These are phyloP conservation scores for Knufia petricola DNA, from an alignment of 2,329 filamentous ascomycete species.

Conservation along the genomic window DNA sequence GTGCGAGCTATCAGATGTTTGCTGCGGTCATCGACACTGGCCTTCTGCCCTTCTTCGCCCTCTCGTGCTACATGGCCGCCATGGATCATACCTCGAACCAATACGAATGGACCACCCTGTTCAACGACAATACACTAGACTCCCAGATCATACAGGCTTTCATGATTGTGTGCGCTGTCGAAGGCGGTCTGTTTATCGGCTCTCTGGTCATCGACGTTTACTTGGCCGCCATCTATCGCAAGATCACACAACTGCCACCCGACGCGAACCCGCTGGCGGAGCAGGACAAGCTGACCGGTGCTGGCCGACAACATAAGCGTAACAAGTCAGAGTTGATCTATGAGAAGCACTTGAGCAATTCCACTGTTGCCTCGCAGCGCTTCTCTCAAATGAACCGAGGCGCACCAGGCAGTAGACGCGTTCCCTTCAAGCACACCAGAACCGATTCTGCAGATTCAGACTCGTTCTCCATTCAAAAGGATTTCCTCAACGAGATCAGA, in stretches of 20 bases:
- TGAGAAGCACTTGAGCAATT: conserved; percentile 53
- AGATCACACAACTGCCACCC: conserved; percentile 72
- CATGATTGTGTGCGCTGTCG: conserved; percentile 57
- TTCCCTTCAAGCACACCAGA: conserved; percentile 76
- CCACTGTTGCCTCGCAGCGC: conserved; percentile 35
- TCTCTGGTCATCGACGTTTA: conserved; percentile 64
- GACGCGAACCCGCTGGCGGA: conserved; percentile 88
- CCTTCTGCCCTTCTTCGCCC: conserved; percentile 54
- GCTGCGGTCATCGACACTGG: conserved; percentile 62
- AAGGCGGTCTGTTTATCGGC: conserved; percentile 59
- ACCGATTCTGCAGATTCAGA: conserved; percentile 49
- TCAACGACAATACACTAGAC: conserved; percentile 47
- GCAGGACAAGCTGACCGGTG: conserved; percentile 59
- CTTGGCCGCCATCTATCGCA: conserved; percentile 67
- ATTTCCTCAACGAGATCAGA: conserved; percentile 17
- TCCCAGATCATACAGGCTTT: conserved; percentile 54
- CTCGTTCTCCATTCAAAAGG: conserved; percentile 20
- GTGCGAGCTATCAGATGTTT: conserved; percentile 83
- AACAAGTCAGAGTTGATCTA: conserved; percentile 52
- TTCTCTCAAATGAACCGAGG: conserved; percentile 12
- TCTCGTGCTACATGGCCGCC: conserved; percentile 46
- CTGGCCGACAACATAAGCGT: conserved; percentile 58
- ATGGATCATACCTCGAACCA: conserved; percentile 38
- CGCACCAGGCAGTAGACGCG: conserved; percentile 28
- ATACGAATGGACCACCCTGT: conserved; percentile 58